A percentile compares a stretch with the other conserved stretches of the same genome.
phyloP scores from a whole-genome alignment of 345 rosid genomes.

The Aquilaria malaccensis region DNA sequence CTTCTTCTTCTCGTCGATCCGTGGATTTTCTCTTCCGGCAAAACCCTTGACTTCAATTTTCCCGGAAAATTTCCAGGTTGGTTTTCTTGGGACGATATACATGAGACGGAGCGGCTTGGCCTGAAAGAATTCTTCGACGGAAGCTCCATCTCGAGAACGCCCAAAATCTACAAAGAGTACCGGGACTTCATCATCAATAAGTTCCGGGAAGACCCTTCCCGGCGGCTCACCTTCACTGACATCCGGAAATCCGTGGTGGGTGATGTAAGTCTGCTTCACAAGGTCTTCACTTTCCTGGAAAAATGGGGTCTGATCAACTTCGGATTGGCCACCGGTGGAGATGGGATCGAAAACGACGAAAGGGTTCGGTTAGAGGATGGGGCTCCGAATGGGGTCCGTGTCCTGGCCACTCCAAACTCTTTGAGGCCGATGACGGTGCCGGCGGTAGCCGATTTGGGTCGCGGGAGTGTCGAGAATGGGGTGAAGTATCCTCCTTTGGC shows the following conservation, averaged over 20 bases:
- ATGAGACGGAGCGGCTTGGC: constrained; percentile 70
- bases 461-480: constrained; percentile 21
- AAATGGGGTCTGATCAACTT: constrained; percentile 80
- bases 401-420: constrained; percentile 63
- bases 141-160: constrained; percentile 79
- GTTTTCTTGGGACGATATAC: constrained; percentile 92
- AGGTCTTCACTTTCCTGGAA: constrained; percentile 66
- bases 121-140: constrained; percentile 77
- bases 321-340: constrained; percentile 14
- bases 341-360: constrained; percentile 21
- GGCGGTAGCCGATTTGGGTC: constrained; percentile 12
- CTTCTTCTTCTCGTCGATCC: not conserved
- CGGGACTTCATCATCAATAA: constrained; percentile 87
- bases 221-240: constrained; percentile 70
- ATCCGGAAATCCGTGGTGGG: constrained; percentile 73
- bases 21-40: not conserved
- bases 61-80: constrained; percentile 38
- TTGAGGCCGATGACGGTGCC: constrained; percentile 48
- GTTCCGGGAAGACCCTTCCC: constrained; percentile 70
- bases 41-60: not conserved
- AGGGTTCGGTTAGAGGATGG: constrained; percentile 55
- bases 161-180: constrained; percentile 88
- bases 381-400: constrained; percentile 64
- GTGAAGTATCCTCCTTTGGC: constrained; percentile 56
- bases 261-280: constrained; percentile 70